Evolutionary conservation across 2,329 filamentous ascomycete genomes (phyloP).

Genomic region (Lachnellula cervina): DNA sequence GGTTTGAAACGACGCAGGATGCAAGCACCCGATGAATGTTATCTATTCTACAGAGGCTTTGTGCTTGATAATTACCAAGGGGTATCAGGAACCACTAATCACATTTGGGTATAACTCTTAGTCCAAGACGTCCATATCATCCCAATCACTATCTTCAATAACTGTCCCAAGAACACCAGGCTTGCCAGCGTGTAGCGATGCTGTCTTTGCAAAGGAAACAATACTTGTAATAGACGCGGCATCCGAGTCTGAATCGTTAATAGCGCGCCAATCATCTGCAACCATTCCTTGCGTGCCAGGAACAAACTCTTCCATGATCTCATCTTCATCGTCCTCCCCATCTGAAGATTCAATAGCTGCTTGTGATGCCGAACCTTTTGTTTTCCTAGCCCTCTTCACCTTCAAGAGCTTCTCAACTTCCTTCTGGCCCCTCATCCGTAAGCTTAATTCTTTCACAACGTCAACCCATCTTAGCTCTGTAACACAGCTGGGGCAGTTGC

Average conservation of each 20-base stretch:
- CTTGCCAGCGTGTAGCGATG: constrained; percentile 14
- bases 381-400: constrained; percentile 23
- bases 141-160: constrained; percentile 52
- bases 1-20: neutral
- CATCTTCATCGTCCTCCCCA: constrained; percentile 13
- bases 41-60: neutral
- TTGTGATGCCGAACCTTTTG: constrained; percentile 14
- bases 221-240: constrained; percentile 17
- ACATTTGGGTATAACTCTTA: constrained; percentile 18
- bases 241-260: constrained; percentile 22
- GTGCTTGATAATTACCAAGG: neutral
- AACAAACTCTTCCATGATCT: constrained; percentile 8
- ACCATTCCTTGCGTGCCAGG: neutral
- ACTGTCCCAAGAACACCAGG: constrained; percentile 34
- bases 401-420: constrained; percentile 67
- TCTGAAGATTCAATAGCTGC: constrained; percentile 11
- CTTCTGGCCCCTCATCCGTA: constrained; percentile 65
- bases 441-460: constrained; percentile 76
- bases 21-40: constrained; percentile 1
- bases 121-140: constrained; percentile 41
- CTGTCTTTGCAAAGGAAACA: constrained; percentile 5
- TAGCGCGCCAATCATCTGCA: constrained; percentile 16
- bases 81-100: neutral
- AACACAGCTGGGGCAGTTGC: constrained; percentile 67
- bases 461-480: constrained; percentile 63